Conservation (phyloP, 1,284 basidiomycete species). For the Apiotrichum domesticum region DNA sequence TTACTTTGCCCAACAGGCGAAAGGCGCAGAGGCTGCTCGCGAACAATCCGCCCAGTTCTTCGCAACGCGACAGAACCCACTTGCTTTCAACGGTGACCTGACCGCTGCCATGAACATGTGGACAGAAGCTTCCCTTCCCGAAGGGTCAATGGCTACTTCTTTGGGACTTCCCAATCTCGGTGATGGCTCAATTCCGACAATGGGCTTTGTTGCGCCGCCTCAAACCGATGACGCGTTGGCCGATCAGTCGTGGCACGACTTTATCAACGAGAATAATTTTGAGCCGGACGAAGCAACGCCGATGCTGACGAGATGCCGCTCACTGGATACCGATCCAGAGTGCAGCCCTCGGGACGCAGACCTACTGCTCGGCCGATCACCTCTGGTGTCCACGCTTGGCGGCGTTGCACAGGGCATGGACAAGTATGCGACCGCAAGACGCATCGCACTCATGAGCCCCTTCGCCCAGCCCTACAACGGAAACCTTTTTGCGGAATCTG, state of each 20-base stretch:
- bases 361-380: constrained; percentile 11
- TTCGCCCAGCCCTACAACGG: constrained; percentile 18
- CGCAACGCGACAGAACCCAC: constrained; percentile 1
- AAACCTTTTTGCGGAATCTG: constrained; percentile 16
- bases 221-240: constrained; percentile 17
- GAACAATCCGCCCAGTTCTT: constrained; percentile 12
- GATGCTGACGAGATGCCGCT: constrained; percentile 16
- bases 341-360: constrained; percentile 18
- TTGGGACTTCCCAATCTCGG: background rate
- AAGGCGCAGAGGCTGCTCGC: constrained; percentile 10
- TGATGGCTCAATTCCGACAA: background rate
- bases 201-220: background rate
- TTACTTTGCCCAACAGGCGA: constrained; percentile 20
- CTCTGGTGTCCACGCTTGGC: constrained; percentile 11
- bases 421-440: constrained; percentile 11
- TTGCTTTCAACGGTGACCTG: constrained; percentile 12
- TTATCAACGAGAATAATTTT: constrained; percentile 23
- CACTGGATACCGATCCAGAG: constrained; percentile 20
- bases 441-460: constrained; percentile 17
- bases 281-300: constrained; percentile 21
- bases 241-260: constrained; percentile 23
- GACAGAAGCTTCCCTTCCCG: background rate
- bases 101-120: constrained; percentile 12
- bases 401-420: constrained; percentile 6
- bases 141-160: background rate